phyloP scores from a whole-genome alignment of 495 filamentous ascomycete species.

The Neurospora tetrasperma region DNA sequence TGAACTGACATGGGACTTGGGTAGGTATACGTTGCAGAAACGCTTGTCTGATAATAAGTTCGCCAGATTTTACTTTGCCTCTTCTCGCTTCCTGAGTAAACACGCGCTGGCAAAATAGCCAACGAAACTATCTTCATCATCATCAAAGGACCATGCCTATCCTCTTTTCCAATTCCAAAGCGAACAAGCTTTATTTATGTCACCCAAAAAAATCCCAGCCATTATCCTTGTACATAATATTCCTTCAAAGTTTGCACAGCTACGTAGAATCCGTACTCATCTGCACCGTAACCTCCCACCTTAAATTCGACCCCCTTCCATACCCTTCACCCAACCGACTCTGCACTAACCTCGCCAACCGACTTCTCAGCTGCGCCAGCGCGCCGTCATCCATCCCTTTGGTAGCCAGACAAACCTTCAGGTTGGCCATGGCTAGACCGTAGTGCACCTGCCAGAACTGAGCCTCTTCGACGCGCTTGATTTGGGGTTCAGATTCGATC shows the following conservation, averaged over 20 bases:
- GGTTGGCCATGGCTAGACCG: conserved; percentile 86
- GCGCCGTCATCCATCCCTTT: conserved; percentile 47
- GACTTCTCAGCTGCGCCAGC: conserved; percentile 58
- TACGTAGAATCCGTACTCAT: conserved; percentile 22
- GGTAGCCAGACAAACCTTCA: conserved; percentile 59
- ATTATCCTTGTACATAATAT: not conserved
- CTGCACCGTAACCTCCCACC: conserved; percentile 74
- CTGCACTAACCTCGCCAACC: conserved; percentile 66
- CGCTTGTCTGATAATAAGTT: not conserved
- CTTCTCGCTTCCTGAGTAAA: not conserved
- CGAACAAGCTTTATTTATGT: not conserved
- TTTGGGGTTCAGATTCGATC: conserved; percentile 67
- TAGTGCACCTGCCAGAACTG: conserved; percentile 99
- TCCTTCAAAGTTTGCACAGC: not conserved
- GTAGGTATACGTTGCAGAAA: not conserved
- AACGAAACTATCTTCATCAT: not conserved
- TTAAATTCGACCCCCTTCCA: conserved; percentile 61
- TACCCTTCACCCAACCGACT: conserved; percentile 83
- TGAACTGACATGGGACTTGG: not conserved
- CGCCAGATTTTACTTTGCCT: not conserved
- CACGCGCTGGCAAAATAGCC: not conserved
- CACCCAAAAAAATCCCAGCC: not conserved
- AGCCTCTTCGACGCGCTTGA: conserved; percentile 74
- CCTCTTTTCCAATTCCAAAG: not conserved
- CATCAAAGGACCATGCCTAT: not conserved